Evolutionary conservation across 768 basidiomycete species (phyloP).

Genomic region (Naganishia friedmannii): DNA sequence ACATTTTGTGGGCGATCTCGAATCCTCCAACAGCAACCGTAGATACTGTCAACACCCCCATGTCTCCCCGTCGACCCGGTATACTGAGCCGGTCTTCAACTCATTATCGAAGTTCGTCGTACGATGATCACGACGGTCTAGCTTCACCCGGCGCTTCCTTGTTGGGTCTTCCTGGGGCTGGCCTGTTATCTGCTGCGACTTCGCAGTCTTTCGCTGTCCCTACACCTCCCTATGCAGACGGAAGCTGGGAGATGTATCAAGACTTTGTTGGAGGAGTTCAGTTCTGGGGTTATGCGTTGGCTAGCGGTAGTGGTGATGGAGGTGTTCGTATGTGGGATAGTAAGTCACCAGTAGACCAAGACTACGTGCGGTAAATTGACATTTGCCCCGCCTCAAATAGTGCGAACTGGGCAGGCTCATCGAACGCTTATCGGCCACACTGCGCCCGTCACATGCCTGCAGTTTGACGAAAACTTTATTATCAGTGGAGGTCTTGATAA

Average conservation of each 20-base stretch:
- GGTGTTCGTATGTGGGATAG: slow-evolving; percentile 99
- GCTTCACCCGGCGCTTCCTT: slow-evolving; percentile 38
- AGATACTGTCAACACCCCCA: slow-evolving; percentile 31
- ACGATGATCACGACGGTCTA: slow-evolving; percentile 42
- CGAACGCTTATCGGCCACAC: slow-evolving; percentile 89
- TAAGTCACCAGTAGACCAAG: no score
- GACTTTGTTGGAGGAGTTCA: slow-evolving; percentile 97
- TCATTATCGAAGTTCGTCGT: slow-evolving; percentile 22
- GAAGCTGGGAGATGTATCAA: slow-evolving; percentile 89
- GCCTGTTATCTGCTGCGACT: slow-evolving; percentile 56
- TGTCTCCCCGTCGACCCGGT: slow-evolving; percentile 29
- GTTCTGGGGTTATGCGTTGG: slow-evolving; percentile 97
- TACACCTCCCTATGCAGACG: slow-evolving; percentile 82
- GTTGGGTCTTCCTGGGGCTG: slow-evolving; percentile 45
- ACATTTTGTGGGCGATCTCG: slow-evolving; percentile 98
- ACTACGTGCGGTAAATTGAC: neutral
- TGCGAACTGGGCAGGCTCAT: slow-evolving; percentile 97
- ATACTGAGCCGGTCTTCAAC: slow-evolving; percentile 25
- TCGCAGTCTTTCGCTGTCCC: slow-evolving; percentile 70
- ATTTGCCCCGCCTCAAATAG: slow-evolving; percentile 55
- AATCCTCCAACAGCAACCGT: slow-evolving; percentile 62
- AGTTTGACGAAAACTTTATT: slow-evolving; percentile 94
- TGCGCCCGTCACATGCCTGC: slow-evolving; percentile 82
- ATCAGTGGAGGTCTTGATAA: slow-evolving; percentile 91
- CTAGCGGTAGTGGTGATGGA: slow-evolving; percentile 94